phyloP scores from a whole-genome alignment of 768 basidiomycete genomes.

The Fomitopsis serialis region DNA sequence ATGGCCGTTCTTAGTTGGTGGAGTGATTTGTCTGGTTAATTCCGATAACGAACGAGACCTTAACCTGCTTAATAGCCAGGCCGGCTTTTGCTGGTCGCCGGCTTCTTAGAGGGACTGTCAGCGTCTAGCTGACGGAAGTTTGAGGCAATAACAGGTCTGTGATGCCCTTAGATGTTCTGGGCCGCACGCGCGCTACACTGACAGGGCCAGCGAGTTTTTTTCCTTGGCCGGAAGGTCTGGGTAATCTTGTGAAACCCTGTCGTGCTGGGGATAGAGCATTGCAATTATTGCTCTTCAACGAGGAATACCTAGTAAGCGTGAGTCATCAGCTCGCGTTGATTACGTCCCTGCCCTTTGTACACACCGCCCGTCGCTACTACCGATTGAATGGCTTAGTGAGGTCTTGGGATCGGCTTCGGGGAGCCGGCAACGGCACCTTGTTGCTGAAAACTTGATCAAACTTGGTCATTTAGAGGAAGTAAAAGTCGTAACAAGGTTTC shows the following conservation, averaged over 20 bases:
- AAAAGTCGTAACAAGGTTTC: slow-evolving; percentile 82
- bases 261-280: slow-evolving; percentile 86
- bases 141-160: slow-evolving; percentile 90
- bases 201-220: slow-evolving; percentile 81
- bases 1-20: slow-evolving; percentile 84
- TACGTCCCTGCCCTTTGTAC: slow-evolving; percentile 90
- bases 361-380: slow-evolving; percentile 89
- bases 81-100: slow-evolving; percentile 61
- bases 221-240: slow-evolving; percentile 74
- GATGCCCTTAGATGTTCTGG: slow-evolving; percentile 90
- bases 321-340: slow-evolving; percentile 88
- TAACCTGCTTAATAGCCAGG: slow-evolving; percentile 89
- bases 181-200: slow-evolving; percentile 86
- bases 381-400: slow-evolving; percentile 90
- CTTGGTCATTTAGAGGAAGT: slow-evolving; percentile 84
- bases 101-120: slow-evolving; percentile 86
- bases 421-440: slow-evolving; percentile 45
- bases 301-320: slow-evolving; percentile 86
- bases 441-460: slow-evolving; percentile 60
- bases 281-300: slow-evolving; percentile 91
- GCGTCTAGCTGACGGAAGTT: slow-evolving; percentile 79
- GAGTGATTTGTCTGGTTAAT: slow-evolving; percentile 98
- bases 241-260: slow-evolving; percentile 78
- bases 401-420: slow-evolving; percentile 73
- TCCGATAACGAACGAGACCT: slow-evolving; percentile 93